Evolutionary conservation across 768 basidiomycete species (phyloP).

Genomic region (Termitomyces sp.): DNA sequence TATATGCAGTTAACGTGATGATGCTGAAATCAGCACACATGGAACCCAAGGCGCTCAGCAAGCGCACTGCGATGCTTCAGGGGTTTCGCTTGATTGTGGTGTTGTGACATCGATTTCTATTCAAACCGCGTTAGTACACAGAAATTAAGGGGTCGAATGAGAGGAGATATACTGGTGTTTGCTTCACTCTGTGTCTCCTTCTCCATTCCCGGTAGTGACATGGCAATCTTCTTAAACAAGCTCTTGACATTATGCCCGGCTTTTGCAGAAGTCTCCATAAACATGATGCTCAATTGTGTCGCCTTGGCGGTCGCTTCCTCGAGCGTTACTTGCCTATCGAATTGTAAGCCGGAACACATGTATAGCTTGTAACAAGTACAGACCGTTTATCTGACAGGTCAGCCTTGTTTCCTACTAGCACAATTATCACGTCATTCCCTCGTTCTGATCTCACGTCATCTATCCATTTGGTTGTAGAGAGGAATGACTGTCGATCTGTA

Average conservation of each 20-base stretch:
- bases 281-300: slow-evolving; percentile 90
- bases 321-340: slow-evolving; percentile 89
- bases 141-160: not conserved
- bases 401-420: slow-evolving; percentile 98
- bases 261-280: slow-evolving; percentile 99
- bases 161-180: slow-evolving; percentile 44
- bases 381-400: slow-evolving; percentile 98
- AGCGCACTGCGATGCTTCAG: slow-evolving; percentile 83
- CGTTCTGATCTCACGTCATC: slow-evolving; percentile 98
- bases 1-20: slow-evolving; percentile 15
- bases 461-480: slow-evolving; percentile 99
- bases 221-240: slow-evolving; percentile 98
- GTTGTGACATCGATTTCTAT: slow-evolving; percentile 92
- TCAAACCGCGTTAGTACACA: slow-evolving; percentile 5
- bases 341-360: slow-evolving; percentile 8
- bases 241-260: slow-evolving; percentile 99
- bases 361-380: slow-evolving; percentile 21
- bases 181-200: slow-evolving; percentile 63
- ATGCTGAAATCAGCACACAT: slow-evolving; percentile 12
- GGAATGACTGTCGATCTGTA: slow-evolving; percentile 93
- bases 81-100: slow-evolving; percentile 60
- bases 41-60: slow-evolving; percentile 45
- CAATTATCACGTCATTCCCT: slow-evolving; percentile 97
- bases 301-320: slow-evolving; percentile 95
- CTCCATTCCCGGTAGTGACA: slow-evolving; percentile 96